phyloP scores from a whole-genome alignment of 495 filamentous ascomycete genomes.

The Aspergillus campestris region DNA sequence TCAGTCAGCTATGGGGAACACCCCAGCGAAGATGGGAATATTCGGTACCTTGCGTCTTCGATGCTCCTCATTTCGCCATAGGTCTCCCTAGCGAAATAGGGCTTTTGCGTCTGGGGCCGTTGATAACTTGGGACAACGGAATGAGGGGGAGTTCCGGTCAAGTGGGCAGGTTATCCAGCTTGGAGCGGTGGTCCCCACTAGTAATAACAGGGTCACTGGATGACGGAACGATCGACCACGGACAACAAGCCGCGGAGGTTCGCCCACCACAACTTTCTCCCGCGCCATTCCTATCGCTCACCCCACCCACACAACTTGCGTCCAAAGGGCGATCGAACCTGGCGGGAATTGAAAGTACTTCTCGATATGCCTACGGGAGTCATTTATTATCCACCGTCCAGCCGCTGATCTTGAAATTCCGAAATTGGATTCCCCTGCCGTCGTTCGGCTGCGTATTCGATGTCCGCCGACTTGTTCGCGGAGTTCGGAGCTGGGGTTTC shows the following conservation, averaged over 20 bases:
- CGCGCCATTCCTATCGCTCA: no score
- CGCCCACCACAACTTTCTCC: constrained; percentile 1
- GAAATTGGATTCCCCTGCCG: background rate
- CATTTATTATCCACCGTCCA: no score
- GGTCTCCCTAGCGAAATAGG: background rate
- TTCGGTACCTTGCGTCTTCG: constrained; percentile 49
- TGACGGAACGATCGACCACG: background rate
- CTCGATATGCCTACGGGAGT: no score
- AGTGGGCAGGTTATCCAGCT: no score
- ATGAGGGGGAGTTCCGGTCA: constrained; percentile 6
- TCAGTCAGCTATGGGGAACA: constrained; percentile 3
- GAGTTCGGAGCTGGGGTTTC: constrained; percentile 47
- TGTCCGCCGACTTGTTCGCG: constrained; percentile 71
- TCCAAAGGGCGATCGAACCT: background rate
- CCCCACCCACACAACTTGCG: background rate
- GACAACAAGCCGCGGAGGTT: constrained; percentile 4
- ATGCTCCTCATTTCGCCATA: constrained; percentile 51
- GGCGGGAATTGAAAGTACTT: background rate
- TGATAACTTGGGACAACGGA: constrained; percentile 7
- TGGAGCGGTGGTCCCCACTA: no score
- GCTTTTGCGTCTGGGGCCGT: constrained; percentile 3
- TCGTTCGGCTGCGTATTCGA: constrained; percentile 17
- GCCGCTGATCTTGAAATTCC: no score
- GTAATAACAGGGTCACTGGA: no score
- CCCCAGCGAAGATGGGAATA: background rate